A percentile compares a stretch with the other conserved stretches of the same genome.
phyloP scores from a whole-genome alignment of 805 yeast species.

The Wickerhamomyces bisporus region DNA sequence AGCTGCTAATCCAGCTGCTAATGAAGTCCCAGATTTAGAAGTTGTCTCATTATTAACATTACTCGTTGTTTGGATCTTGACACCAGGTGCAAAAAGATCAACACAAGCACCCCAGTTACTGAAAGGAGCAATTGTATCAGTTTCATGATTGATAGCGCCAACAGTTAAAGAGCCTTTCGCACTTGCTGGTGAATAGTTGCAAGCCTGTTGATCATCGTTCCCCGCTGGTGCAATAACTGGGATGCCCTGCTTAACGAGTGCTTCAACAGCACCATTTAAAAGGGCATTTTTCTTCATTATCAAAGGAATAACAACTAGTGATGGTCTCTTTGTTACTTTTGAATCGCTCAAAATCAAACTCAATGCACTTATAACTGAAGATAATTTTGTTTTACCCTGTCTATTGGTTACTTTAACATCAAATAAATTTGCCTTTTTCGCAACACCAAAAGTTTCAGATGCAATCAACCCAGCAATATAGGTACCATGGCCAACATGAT shows the following conservation, averaged over 20 bases:
- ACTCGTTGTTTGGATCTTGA: constrained; percentile 37
- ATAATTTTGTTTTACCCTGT: constrained; percentile 31
- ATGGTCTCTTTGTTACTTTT: constrained; percentile 29
- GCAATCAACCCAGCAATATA: constrained; percentile 53
- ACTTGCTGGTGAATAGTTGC: constrained; percentile 42
- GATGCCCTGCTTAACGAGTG: constrained; percentile 37
- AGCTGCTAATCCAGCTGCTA: constrained; percentile 41
- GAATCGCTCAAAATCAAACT: constrained; percentile 23
- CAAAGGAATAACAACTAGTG: constrained; percentile 35
- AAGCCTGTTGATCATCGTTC: constrained; percentile 39
- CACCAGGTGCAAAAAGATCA: constrained; percentile 47
- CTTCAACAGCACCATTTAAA: constrained; percentile 39
- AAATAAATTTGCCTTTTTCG: constrained; percentile 39
- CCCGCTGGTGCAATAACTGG: constrained; percentile 49
- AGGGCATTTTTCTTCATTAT: constrained; percentile 32
- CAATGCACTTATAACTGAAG: constrained; percentile 31
- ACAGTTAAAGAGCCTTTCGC: constrained; percentile 65
- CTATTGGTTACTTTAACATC: constrained; percentile 40
- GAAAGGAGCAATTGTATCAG: constrained; percentile 43
- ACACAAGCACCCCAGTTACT: constrained; percentile 50
- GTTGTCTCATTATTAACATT: constrained; percentile 22
- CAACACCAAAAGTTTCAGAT: constrained; percentile 46
- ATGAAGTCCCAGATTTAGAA: constrained; percentile 43
- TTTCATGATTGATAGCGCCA: constrained; percentile 79
- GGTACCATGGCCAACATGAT: constrained; percentile 50